These are phyloP conservation scores for Aspergillus sclerotialis DNA, from an alignment of 2,329 filamentous ascomycete genomes.

Conservation along the genomic window DNA sequence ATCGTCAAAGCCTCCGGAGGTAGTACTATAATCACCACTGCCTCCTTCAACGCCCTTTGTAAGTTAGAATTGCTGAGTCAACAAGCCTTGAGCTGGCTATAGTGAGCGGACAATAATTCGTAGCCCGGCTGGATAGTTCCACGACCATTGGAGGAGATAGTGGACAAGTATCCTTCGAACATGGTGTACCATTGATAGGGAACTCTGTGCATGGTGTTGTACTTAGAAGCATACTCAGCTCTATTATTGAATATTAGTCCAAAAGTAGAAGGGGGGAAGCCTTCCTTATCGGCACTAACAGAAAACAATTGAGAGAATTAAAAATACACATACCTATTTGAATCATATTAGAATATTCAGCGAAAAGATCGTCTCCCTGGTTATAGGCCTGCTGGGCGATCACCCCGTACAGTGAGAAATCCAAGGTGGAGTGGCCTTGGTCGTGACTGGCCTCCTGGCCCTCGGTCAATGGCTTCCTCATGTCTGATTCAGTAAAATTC, in stretches of 20 bases:
- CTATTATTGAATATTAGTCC: slow-evolving; percentile 2
- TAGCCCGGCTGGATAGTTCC: slow-evolving; percentile 31
- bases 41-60: slow-evolving; percentile 37
- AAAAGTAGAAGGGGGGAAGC: too few relatives aligned
- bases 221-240: slow-evolving; percentile 24
- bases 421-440: slow-evolving; percentile 39
- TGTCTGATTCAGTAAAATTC: too few relatives aligned
- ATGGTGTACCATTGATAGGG: slow-evolving; percentile 37
- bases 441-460: slow-evolving; percentile 39
- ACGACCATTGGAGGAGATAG: slow-evolving; percentile 24
- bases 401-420: slow-evolving; percentile 33
- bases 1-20: slow-evolving; percentile 37
- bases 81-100: slow-evolving; percentile 31
- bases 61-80: slow-evolving; percentile 27
- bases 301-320: neutral
- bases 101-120: slow-evolving; percentile 38
- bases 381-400: slow-evolving; percentile 39
- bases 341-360: slow-evolving; percentile 24
- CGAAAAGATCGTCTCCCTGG: slow-evolving; percentile 38
- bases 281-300: too few relatives aligned
- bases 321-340: slow-evolving; percentile 20
- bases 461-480: too few relatives aligned
- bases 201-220: slow-evolving; percentile 38
- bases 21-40: slow-evolving; percentile 38
- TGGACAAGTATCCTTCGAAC: slow-evolving; percentile 29